Percentiles rank a stretch among this genome's conserved stretches.
Conservation (phyloP, 768 basidiomycete genomes). For the Sporobolomyces phaffii region DNA sequence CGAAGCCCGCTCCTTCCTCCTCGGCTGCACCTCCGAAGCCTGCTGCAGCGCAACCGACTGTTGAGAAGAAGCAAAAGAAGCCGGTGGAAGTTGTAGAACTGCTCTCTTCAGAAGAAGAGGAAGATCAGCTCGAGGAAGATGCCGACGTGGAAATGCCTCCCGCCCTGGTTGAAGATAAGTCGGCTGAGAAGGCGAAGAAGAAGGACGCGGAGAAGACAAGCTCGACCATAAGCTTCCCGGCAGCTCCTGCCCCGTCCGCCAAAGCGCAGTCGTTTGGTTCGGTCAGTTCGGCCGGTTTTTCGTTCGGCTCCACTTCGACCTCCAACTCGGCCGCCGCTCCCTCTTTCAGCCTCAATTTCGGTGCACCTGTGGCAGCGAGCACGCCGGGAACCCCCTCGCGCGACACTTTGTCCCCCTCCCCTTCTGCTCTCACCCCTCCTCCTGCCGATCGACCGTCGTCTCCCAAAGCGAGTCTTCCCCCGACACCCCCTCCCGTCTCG, state of each 20-base stretch:
- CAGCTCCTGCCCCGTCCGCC: neutral
- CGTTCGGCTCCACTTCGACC: neutral
- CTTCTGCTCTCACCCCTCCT: neutral
- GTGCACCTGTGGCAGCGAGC: neutral
- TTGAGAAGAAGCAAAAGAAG: conserved; percentile 8
- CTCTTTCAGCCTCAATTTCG: neutral
- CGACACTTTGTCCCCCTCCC: neutral
- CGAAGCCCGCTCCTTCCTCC: neutral
- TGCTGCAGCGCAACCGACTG: neutral
- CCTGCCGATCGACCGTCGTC: neutral
- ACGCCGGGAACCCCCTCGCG: neutral
- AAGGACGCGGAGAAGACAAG: neutral
- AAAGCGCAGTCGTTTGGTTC: too few species aligned
- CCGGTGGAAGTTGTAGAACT: conserved; percentile 16
- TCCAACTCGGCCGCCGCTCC: neutral
- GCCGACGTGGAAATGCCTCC: neutral
- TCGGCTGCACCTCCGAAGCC: neutral
- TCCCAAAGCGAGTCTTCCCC: neutral
- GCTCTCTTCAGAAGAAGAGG: neutral
- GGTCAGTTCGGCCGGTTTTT: too few species aligned
- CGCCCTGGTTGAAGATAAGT: neutral
- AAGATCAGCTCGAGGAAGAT: conserved; percentile 2
- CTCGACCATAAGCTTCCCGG: neutral
- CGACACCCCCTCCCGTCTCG: conserved; percentile 9
- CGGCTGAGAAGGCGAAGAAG: neutral